These are phyloP conservation scores for Boletus rubropictus DNA, from an alignment of 768 basidiomycete species.

Conservation along the genomic window DNA sequence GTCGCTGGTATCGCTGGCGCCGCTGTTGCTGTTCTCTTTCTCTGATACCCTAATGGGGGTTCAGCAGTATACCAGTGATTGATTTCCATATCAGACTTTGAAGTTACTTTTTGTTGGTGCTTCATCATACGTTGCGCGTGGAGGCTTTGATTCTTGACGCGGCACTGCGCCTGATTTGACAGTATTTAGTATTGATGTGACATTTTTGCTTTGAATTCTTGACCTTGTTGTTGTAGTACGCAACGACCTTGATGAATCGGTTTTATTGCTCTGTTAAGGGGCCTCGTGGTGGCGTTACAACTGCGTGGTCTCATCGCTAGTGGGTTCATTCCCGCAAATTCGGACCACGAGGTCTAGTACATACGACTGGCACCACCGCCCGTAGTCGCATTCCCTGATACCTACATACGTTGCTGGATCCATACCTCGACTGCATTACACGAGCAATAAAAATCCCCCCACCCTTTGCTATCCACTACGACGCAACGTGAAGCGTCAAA, in stretches of 20 bases:
- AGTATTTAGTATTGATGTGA: conserved; percentile 3
- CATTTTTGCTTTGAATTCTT: conserved; percentile 9
- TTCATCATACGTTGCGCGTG: conserved; percentile 16
- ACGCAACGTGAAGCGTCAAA: conserved; percentile 42
- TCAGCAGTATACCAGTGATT: conserved; percentile 14
- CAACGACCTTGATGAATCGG: conserved; percentile 8
- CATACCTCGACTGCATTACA: conserved; percentile 56
- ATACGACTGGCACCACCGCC: no score
- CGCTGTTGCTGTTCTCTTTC: conserved; percentile 35
- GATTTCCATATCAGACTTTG: conserved; percentile 12
- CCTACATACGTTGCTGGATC: conserved; percentile 26
- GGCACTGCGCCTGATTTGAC: neutral
- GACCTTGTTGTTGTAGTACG: conserved; percentile 14
- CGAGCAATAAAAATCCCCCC: conserved; percentile 61
- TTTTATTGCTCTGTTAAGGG: neutral
- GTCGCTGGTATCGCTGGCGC: conserved; percentile 35
- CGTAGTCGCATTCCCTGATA: no score
- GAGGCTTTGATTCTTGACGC: conserved; percentile 1
- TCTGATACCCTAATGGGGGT: conserved; percentile 20
- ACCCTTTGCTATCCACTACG: conserved; percentile 48
- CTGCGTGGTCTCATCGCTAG: no score
- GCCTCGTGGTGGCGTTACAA: no score
- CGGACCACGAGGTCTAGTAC: no score
- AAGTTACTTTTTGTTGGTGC: conserved; percentile 8
- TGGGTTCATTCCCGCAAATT: no score